Evolutionary conservation across 176 grass and related monocot species (phyloP).

Genomic region (Chloris gayana): DNA sequence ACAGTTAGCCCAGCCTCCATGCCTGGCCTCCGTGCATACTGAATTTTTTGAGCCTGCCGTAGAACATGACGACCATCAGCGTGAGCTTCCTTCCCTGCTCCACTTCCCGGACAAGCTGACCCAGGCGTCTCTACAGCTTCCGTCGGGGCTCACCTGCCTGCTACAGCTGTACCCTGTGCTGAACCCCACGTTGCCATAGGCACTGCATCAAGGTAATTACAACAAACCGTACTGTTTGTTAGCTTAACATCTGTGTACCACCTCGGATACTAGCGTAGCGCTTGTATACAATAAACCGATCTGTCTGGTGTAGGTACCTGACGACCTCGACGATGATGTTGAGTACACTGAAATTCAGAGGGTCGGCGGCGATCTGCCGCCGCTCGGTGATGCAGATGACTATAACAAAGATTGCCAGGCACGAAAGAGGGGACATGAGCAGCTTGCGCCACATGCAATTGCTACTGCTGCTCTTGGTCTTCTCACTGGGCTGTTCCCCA

Average conservation of each 20-base stretch:
- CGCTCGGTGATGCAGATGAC: conserved; percentile 75
- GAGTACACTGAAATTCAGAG: conserved; percentile 65
- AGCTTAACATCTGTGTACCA: background rate
- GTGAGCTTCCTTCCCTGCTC: conserved; percentile 68
- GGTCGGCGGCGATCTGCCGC: conserved; percentile 52
- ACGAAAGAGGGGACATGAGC: conserved; percentile 60
- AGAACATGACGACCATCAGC: conserved; percentile 76
- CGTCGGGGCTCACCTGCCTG: conserved; percentile 49
- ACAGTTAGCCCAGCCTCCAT: conserved; percentile 48
- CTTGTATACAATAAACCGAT: background rate
- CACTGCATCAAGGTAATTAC: conserved; percentile 39
- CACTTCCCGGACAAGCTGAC: conserved; percentile 62
- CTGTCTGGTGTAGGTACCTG: conserved; percentile 16
- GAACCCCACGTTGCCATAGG: conserved; percentile 80
- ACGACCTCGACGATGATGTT: conserved; percentile 69
- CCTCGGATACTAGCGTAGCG: background rate
- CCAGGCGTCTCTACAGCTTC: conserved; percentile 55
- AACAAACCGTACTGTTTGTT: background rate
- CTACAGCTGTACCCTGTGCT: conserved; percentile 85
- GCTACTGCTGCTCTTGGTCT: conserved; percentile 2
- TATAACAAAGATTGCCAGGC: conserved; percentile 52
- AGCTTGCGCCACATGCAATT: conserved; percentile 36
- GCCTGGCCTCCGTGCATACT: conserved; percentile 51
- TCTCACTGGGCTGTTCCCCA: background rate
- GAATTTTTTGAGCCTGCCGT: conserved; percentile 87